Conservation (phyloP, 805 yeast species). For the Tetrapisispora fleetii region DNA sequence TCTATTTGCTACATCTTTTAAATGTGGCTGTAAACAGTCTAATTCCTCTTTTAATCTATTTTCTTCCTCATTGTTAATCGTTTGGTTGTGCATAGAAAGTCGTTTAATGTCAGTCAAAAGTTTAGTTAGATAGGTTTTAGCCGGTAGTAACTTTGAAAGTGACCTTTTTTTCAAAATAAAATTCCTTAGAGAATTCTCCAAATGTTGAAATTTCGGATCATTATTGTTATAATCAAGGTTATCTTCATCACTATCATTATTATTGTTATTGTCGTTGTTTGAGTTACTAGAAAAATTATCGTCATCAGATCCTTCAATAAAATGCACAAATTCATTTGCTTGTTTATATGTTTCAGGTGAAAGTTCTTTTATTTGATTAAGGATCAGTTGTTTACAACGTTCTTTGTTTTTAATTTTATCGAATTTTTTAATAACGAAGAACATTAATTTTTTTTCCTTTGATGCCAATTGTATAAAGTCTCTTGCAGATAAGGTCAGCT, state of each 20-base stretch:
- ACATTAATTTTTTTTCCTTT: constrained; percentile 80
- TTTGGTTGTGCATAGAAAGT: constrained; percentile 54
- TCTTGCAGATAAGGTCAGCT: constrained; percentile 85
- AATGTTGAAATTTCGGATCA: constrained; percentile 65
- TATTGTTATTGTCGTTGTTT: constrained; percentile 29
- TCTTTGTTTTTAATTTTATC: constrained; percentile 77
- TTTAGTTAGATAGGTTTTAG: constrained; percentile 73
- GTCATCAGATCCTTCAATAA: constrained; percentile 46
- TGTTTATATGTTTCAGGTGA: constrained; percentile 90
- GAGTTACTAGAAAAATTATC: constrained; percentile 27
- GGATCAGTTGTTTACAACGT: constrained; percentile 63
- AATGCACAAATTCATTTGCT: constrained; percentile 86
- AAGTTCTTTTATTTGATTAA: constrained; percentile 74
- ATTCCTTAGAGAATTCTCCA: constrained; percentile 76
- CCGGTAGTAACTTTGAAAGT: constrained; percentile 81
- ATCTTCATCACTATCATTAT: constrained; percentile 29
- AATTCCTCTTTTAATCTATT: constrained; percentile 41
- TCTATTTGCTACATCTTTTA: constrained; percentile 41
- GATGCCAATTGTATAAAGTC: constrained; percentile 90
- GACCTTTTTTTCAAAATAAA: constrained; percentile 87
- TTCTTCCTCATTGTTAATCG: constrained; percentile 42
- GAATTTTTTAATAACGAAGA: constrained; percentile 88
- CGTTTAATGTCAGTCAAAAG: constrained; percentile 53
- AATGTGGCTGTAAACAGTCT: constrained; percentile 51
- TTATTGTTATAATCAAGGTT: constrained; percentile 24